These are phyloP conservation scores for Fusarium temperatum DNA, from an alignment of 2,329 filamentous ascomycete genomes.

Conservation along the genomic window DNA sequence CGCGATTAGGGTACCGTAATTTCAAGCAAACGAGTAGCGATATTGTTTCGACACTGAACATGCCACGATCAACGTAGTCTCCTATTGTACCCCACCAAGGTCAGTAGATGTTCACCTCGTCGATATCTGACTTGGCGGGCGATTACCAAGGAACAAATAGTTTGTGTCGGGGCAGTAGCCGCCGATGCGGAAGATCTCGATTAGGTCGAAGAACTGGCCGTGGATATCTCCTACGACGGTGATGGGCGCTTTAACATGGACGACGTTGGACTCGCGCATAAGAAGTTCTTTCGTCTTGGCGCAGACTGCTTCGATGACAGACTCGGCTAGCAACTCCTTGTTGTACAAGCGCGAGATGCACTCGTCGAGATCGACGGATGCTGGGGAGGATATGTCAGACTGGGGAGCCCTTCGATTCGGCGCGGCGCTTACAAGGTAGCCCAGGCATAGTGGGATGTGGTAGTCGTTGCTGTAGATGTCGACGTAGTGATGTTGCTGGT, in stretches of 20 bases:
- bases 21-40: slow-evolving; percentile 97
- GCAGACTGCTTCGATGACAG: slow-evolving; percentile 98
- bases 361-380: slow-evolving; percentile 97
- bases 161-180: slow-evolving; percentile 98
- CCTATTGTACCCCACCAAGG: slow-evolving; percentile 58
- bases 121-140: background rate
- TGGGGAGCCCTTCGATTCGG: background rate
- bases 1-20: slow-evolving; percentile 92
- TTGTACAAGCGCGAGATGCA: slow-evolving; percentile 97
- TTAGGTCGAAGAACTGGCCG: slow-evolving; percentile 98
- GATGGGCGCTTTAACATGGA: slow-evolving; percentile 93
- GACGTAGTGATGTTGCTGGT: background rate
- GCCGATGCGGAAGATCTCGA: slow-evolving; percentile 99
- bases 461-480: slow-evolving; percentile 1
- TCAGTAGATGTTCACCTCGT: slow-evolving; percentile 13
- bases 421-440: slow-evolving; percentile 59
- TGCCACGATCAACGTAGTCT: slow-evolving; percentile 97
- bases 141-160: slow-evolving; percentile 90
- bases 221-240: slow-evolving; percentile 99
- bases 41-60: slow-evolving; percentile 99
- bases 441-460: slow-evolving; percentile 59
- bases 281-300: slow-evolving; percentile 98
- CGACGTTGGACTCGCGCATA: slow-evolving; percentile 99
- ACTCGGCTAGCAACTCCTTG: slow-evolving; percentile 95
- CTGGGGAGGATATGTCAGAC: slow-evolving; percentile 55